These are phyloP conservation scores for Penicillium frequentans DNA, from an alignment of 2,329 filamentous ascomycete species.

Conservation along the genomic window DNA sequence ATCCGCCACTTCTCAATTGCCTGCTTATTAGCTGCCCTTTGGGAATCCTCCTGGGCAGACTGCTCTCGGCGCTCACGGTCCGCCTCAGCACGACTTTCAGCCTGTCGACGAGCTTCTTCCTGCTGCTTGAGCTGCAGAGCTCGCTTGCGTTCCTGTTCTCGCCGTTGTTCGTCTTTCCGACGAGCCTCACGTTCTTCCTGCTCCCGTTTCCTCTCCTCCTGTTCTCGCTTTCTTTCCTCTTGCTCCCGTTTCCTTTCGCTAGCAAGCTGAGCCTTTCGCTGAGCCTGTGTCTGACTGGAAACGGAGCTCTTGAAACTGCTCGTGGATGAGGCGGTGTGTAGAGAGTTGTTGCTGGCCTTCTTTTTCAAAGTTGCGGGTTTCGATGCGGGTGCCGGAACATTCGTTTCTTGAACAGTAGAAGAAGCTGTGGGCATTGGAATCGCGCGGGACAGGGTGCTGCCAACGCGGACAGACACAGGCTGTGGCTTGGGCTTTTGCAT, in stretches of 20 bases:
- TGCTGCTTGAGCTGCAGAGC: slow-evolving; percentile 53
- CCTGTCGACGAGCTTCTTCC: slow-evolving; percentile 63
- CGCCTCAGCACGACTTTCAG: slow-evolving; percentile 60
- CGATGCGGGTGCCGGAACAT: slow-evolving; percentile 49
- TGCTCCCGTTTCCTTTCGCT: slow-evolving; percentile 76
- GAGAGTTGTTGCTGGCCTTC: slow-evolving; percentile 67
- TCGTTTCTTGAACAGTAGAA: slow-evolving; percentile 57
- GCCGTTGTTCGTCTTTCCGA: slow-evolving; percentile 77
- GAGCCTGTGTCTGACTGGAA: slow-evolving; percentile 61
- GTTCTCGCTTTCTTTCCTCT: background rate
- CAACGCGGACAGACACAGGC: slow-evolving; percentile 50
- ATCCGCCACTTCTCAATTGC: slow-evolving; percentile 54
- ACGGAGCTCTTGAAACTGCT: slow-evolving; percentile 65
- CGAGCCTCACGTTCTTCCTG: slow-evolving; percentile 78
- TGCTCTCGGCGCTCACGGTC: slow-evolving; percentile 48
- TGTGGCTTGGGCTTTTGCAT: slow-evolving; percentile 47
- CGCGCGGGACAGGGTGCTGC: slow-evolving; percentile 47
- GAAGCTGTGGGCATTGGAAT: slow-evolving; percentile 53
- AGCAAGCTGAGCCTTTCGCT: slow-evolving; percentile 70
- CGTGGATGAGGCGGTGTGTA: slow-evolving; percentile 56
- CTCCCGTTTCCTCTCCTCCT: slow-evolving; percentile 73
- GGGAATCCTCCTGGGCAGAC: slow-evolving; percentile 57
- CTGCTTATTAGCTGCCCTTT: slow-evolving; percentile 65
- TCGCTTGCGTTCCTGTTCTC: slow-evolving; percentile 76
- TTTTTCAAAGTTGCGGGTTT: slow-evolving; percentile 53